phyloP scores from a whole-genome alignment of 2,329 filamentous ascomycete species.

The Chaetomium olivaceum region DNA sequence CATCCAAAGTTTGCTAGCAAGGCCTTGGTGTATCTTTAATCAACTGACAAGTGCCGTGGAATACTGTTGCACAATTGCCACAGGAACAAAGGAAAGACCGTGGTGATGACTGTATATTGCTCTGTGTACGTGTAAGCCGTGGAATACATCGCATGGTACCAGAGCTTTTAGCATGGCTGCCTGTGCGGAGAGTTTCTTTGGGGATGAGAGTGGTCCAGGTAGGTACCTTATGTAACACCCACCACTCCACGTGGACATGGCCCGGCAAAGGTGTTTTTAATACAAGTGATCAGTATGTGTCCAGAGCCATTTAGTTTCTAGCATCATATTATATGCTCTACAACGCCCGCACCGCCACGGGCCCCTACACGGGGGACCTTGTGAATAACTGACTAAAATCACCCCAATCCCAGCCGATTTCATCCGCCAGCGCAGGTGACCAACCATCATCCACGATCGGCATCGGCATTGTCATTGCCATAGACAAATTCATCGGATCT shows the following conservation, averaged over 20 bases:
- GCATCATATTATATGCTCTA: not conserved
- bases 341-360: not conserved
- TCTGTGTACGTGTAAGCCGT: too few species aligned
- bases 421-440: constrained; percentile 6
- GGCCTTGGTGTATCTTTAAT: not conserved
- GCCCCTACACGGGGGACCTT: not conserved
- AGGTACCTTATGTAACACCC: too few species aligned
- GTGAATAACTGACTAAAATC: constrained; percentile 7
- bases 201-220: too few species aligned
- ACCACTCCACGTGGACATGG: too few species aligned
- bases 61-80: not conserved
- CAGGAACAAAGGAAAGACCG: not conserved
- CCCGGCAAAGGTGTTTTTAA: not conserved
- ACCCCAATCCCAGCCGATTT: constrained; percentile 11
- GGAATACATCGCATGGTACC: too few species aligned
- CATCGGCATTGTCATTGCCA: not conserved
- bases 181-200: too few species aligned
- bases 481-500: not conserved
- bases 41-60: not conserved
- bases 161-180: too few species aligned
- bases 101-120: not conserved
- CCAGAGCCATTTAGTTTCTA: not conserved
- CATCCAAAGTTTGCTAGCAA: not conserved
- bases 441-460: not conserved
- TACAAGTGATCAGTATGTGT: not conserved